Conservation (phyloP, 768 basidiomycete species). For the Hebeloma cylindrosporum region DNA sequence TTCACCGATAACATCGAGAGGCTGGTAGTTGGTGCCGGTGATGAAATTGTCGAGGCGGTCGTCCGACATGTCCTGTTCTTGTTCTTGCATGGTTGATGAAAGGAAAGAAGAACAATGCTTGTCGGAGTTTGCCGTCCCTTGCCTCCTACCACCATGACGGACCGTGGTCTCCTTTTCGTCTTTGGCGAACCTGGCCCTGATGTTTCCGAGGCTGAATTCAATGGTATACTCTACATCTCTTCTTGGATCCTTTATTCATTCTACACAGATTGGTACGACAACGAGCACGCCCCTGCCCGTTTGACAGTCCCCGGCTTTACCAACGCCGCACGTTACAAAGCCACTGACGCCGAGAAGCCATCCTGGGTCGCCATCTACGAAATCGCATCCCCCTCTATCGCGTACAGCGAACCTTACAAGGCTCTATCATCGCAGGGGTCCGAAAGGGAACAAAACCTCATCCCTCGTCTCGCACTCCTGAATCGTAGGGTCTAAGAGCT, state of each 20-base stretch:
- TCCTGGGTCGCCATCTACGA: conserved; percentile 32
- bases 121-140: conserved; percentile 16
- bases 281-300: conserved; percentile 33
- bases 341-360: conserved; percentile 21
- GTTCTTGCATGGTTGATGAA: conserved; percentile 5
- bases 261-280: conserved; percentile 36
- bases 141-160: conserved; percentile 15
- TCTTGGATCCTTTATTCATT: background rate
- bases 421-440: conserved; percentile 24
- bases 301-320: conserved; percentile 31
- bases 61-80: conserved; percentile 26
- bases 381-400: conserved; percentile 23
- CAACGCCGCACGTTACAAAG: conserved; percentile 34
- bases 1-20: conserved; percentile 87
- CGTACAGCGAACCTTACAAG: conserved; percentile 23
- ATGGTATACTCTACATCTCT: conserved; percentile 21
- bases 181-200: conserved; percentile 28
- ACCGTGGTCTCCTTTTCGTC: conserved; percentile 32
- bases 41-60: conserved; percentile 42
- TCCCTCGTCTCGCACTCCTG: conserved; percentile 22
- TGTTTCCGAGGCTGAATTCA: conserved; percentile 32
- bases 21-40: conserved; percentile 60
- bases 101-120: conserved; percentile 8
- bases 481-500: conserved; percentile 28
- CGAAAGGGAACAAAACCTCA: conserved; percentile 27